Conservation (phyloP, 2,329 filamentous ascomycete species). For the Neonectria magnoliae region DNA sequence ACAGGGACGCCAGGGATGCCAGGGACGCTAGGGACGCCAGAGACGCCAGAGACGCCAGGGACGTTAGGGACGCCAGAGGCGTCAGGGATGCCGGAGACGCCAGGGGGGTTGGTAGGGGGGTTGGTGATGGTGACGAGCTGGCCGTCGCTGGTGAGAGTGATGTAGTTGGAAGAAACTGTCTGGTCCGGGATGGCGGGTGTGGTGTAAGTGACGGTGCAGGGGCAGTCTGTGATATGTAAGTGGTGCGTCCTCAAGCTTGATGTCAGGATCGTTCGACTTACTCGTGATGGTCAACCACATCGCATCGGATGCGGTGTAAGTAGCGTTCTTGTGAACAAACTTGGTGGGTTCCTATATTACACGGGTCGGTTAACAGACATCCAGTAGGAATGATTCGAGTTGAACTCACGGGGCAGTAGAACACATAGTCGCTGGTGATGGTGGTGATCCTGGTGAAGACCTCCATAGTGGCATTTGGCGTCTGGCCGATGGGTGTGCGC, state of each 20-base stretch:
- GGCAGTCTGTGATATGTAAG: slow-evolving; percentile 54
- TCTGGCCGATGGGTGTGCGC: neutral
- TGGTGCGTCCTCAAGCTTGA: neutral
- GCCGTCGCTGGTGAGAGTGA: slow-evolving; percentile 8
- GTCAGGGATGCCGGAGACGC: neutral
- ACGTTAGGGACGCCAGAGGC: too few relatives aligned
- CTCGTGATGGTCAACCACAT: slow-evolving; percentile 58
- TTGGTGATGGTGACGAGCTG: slow-evolving; percentile 11
- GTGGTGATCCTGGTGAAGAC: slow-evolving; percentile 49
- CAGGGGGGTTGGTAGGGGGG: slow-evolving; percentile 17
- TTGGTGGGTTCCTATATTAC: slow-evolving; percentile 44
- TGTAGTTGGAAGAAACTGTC: slow-evolving; percentile 12
- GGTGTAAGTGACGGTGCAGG: slow-evolving; percentile 54
- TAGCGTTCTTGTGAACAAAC: slow-evolving; percentile 53
- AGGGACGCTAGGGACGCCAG: too few relatives aligned
- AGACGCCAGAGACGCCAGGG: too few relatives aligned
- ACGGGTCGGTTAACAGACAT: neutral
- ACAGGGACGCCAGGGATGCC: slow-evolving; percentile 8
- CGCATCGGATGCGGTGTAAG: slow-evolving; percentile 55
- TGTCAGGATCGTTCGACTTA: slow-evolving; percentile 38
- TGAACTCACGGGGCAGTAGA: slow-evolving; percentile 55
- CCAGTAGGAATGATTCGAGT: too few relatives aligned
- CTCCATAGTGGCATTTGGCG: neutral
- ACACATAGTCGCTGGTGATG: slow-evolving; percentile 51
- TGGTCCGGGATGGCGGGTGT: slow-evolving; percentile 7